Evolutionary conservation across 1,284 basidiomycete species (phyloP), one percentile per base, ranked within the genome.

Genomic region (Phellopilus nigrolimitatus): DNA sequence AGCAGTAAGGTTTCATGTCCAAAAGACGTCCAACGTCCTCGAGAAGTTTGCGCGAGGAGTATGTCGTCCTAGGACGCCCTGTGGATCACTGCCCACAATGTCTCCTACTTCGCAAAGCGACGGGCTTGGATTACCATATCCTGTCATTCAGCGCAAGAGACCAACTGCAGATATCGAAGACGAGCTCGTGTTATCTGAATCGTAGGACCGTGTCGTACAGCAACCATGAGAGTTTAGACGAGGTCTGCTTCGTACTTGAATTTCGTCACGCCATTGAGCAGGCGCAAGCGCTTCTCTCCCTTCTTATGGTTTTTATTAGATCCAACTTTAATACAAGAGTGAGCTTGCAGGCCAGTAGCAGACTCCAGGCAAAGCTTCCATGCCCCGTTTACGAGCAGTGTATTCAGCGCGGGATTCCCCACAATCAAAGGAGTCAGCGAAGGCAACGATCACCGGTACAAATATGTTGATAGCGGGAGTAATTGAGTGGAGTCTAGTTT

Each of bases 11-110:
- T 63, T 63, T 12, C 64, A 54, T 45, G 75, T 76, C 74, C 74
- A 76, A 0, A 71, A 66, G 2, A 74, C 69, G 0, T 59, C 65
- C 21, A 75, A 73, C 45, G 6, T 59, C 53, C 5, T 62, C 56
- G 57, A 72, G 71, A 60, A 75, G 68, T 5, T 1, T 66, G 60
- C 5, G 71, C 67, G 9, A 76, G 66, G 30, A 75, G 68, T 27
- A 75, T 67, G 41, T 64, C 62, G 30, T 67, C 63, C 65, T 65
- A 64, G 49, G 63, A 56, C 21, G 71, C 67, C 51, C 65, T 61
- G 38, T 71, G 69, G 2, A 75, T 66, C 7, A 64, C 58, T 33
- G 64, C 48, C 67, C 69, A 73, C 9, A 76, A 62, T 3, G 55
- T 40, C 43, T 54, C 55, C 56, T 71, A 69, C 21, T 69, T 65